Evolutionary conservation across 1,284 basidiomycete species (phyloP).

Genomic region (Puccinia novopanici): DNA sequence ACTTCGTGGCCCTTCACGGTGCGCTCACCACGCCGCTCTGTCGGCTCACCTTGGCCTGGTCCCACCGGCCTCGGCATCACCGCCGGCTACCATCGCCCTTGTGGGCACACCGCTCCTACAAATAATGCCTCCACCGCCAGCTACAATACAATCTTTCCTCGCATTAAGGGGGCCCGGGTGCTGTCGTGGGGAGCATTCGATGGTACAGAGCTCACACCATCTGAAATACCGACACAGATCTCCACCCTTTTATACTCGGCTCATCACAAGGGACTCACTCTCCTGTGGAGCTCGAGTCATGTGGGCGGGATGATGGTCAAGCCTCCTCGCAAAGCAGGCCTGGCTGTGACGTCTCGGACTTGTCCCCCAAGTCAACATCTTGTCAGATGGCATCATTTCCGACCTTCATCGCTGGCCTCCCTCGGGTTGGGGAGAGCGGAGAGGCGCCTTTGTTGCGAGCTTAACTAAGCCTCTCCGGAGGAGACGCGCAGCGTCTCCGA

Average conservation of each 20-base stretch:
- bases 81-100: slow-evolving; percentile 85
- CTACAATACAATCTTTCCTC: slow-evolving; percentile 77
- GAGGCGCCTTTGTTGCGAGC: slow-evolving; percentile 83
- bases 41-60: slow-evolving; percentile 69
- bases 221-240: slow-evolving; percentile 87
- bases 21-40: slow-evolving; percentile 67
- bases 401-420: slow-evolving; percentile 73
- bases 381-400: slow-evolving; percentile 87
- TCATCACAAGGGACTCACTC: slow-evolving; percentile 78
- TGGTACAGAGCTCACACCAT: slow-evolving; percentile 88
- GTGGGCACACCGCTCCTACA: slow-evolving; percentile 89
- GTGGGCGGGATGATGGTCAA: slow-evolving; percentile 92
- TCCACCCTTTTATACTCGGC: slow-evolving; percentile 93
- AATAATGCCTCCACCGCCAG: slow-evolving; percentile 76
- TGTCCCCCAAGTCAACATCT: slow-evolving; percentile 74
- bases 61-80: slow-evolving; percentile 70
- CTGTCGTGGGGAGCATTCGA: slow-evolving; percentile 84
- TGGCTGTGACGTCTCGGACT: slow-evolving; percentile 83
- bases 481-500: too few species aligned
- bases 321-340: slow-evolving; percentile 80
- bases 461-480: too few species aligned
- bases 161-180: slow-evolving; percentile 77
- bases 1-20: slow-evolving; percentile 72
- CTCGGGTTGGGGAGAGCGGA: slow-evolving; percentile 81
- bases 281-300: slow-evolving; percentile 72